Evolutionary conservation across 208 protist genomes (phyloP), one percentile per base, ranked within the genome.

Genomic region (Leishmania tropica): DNA sequence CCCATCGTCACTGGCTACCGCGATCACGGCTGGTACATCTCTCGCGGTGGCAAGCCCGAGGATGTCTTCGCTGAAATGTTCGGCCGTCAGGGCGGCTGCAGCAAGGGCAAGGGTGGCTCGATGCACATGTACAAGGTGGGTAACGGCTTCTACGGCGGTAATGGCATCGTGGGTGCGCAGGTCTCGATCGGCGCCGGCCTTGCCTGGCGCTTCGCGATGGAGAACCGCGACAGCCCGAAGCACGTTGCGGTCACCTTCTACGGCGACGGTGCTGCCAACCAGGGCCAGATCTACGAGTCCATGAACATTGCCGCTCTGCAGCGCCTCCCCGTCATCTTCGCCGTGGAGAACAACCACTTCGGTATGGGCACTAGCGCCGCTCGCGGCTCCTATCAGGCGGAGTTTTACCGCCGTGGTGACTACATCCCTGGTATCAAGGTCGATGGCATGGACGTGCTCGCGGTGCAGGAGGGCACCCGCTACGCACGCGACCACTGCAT

Each of bases 271-370:
- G 99, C 99, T 19, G 96, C 99, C 82, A 99, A 99, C 89, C 94
- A 98, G 92, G 99, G 99, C 40, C 99, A 99, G 93, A 81, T 99
- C 5, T 99, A 97, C 89, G 99, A 99, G 94, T 95, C 98, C 10
- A 98, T 98, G 92, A 99, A 99, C 92, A 99, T 99, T 92, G 98
- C 98, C 31, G 92, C 92, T 37, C 90, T 99, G n/a, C 99, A 99
- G 96, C 97, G 99, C 85, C 91, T 99, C 71, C 99, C 99, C 71
- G 81, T 93, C 56, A 96, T 99, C 76, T 99, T 99, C 84, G 89
- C 98, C 2, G 96, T 97, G 88, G 99, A 99, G 90, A 99, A 99
- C 93, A 99, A 99, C 90, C 89, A 99, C 75, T 99, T 99, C 88
- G 99, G 98, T 86, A 99, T 99, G 99, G 99, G 99, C 77, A 99